Conservation (phyloP, 164 flowering plant species). For the Santalum album region DNA sequence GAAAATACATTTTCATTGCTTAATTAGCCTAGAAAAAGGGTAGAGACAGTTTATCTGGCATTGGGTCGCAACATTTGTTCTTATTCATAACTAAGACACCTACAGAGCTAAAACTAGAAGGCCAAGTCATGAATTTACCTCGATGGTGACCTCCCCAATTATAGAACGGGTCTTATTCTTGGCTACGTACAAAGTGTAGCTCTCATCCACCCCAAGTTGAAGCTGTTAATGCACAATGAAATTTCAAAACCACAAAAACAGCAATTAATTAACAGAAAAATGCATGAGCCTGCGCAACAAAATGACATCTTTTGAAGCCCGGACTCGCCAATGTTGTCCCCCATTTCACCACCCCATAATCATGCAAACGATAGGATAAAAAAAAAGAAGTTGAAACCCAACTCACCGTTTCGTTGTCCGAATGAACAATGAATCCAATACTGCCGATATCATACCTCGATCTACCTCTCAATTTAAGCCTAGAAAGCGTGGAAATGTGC, state of each 20-base stretch:
- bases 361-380: background rate
- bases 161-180: slow-evolving; percentile 31
- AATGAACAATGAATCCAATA: slow-evolving; percentile 31
- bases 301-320: no score
- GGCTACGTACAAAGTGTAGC: slow-evolving; percentile 39
- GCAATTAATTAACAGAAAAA: no score
- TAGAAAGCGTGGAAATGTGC: slow-evolving; percentile 22
- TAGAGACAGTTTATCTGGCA: no score
- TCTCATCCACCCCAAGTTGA: slow-evolving; percentile 65
- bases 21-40: no score
- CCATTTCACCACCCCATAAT: no score
- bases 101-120: background rate
- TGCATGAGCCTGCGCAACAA: no score
- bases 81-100: background rate
- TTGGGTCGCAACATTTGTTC: no score
- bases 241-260: background rate
- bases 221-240: slow-evolving; percentile 24
- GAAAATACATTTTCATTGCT: no score
- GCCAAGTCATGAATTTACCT: slow-evolving; percentile 24
- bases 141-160: slow-evolving; percentile 41
- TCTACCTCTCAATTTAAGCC: slow-evolving; percentile 7
- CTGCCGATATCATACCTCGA: slow-evolving; percentile 36
- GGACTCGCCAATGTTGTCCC: no score
- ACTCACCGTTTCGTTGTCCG: slow-evolving; percentile 40
- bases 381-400: background rate